Conservation (phyloP, 75 land plant genomes). For the Pinus tabuliformis region DNA sequence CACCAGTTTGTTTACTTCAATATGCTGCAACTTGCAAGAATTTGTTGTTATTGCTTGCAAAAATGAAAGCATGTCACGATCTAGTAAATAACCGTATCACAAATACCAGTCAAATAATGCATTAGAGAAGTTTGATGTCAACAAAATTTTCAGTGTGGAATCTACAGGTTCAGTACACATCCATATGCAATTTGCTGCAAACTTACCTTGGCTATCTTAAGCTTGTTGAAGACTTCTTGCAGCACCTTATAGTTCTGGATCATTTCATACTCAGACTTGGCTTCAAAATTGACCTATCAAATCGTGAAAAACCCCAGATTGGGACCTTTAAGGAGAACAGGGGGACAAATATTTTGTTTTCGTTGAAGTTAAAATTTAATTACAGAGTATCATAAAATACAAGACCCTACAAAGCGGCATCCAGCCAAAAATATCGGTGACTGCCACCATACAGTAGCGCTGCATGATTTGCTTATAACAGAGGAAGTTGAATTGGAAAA, state of each 20-base stretch:
- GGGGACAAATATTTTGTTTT: background rate
- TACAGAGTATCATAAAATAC: too few species aligned
- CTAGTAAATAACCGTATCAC: background rate
- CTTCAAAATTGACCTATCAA: conserved; percentile 33
- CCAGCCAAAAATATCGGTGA: too few species aligned
- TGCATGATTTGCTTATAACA: background rate
- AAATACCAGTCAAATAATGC: background rate
- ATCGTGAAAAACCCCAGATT: background rate
- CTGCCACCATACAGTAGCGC: background rate
- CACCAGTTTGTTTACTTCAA: conserved; percentile 51
- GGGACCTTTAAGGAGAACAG: background rate
- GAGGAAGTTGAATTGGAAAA: background rate
- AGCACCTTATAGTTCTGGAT: conserved; percentile 37
- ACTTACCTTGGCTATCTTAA: conserved; percentile 26
- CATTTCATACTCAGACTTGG: conserved; percentile 37
- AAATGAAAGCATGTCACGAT: background rate
- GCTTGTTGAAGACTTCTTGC: conserved; percentile 38
- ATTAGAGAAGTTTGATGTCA: background rate
- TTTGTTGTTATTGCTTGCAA: background rate
- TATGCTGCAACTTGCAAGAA: conserved; percentile 23
- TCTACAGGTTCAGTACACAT: background rate
- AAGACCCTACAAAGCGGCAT: too few species aligned
- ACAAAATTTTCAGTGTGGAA: background rate
- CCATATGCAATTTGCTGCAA: background rate
- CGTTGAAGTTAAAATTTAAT: background rate